Evolutionary conservation across 208 protist species (phyloP).

Genomic region (Trypanosoma rangeli): DNA sequence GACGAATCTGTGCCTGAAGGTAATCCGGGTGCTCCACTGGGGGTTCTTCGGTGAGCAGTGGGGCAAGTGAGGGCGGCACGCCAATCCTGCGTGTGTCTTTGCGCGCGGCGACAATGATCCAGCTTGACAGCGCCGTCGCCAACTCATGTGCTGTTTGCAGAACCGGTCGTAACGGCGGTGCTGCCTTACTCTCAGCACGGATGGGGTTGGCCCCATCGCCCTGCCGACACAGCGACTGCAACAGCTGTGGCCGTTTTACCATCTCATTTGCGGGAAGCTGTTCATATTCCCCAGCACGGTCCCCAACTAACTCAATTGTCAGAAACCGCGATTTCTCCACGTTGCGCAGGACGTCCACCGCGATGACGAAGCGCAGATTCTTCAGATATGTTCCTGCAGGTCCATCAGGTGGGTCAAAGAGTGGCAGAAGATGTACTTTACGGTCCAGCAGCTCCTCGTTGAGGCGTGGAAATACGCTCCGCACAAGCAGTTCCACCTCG

Average conservation of each 20-base stretch:
- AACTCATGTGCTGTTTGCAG: constrained; percentile 57
- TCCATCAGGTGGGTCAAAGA: constrained; percentile 36
- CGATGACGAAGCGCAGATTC: constrained; percentile 38
- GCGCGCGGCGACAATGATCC: constrained; percentile 58
- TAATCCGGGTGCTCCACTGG: constrained; percentile 63
- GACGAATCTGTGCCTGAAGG: constrained; percentile 15
- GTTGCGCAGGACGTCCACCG: constrained; percentile 49
- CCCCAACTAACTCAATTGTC: constrained; percentile 78
- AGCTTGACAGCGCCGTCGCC: constrained; percentile 41
- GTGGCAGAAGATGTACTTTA: constrained; percentile 41
- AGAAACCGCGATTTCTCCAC: constrained; percentile 59
- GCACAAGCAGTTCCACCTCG: constrained; percentile 54
- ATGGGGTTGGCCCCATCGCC: neutral
- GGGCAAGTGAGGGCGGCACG: constrained; percentile 60
- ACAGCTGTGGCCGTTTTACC: constrained; percentile 19
- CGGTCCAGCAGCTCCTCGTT: constrained; percentile 56
- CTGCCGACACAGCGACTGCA: neutral
- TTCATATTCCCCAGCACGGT: constrained; percentile 69
- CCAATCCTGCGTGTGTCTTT: constrained; percentile 38
- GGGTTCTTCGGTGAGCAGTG: constrained; percentile 71
- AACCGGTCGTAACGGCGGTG: constrained; percentile 35
- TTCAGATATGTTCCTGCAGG: constrained; percentile 42
- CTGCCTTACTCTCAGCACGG: neutral
- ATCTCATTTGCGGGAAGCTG: constrained; percentile 53
- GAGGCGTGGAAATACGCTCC: constrained; percentile 62